These are phyloP conservation scores for Torrubiella hemipterigena DNA, from an alignment of 2,329 filamentous ascomycete species.

Conservation along the genomic window DNA sequence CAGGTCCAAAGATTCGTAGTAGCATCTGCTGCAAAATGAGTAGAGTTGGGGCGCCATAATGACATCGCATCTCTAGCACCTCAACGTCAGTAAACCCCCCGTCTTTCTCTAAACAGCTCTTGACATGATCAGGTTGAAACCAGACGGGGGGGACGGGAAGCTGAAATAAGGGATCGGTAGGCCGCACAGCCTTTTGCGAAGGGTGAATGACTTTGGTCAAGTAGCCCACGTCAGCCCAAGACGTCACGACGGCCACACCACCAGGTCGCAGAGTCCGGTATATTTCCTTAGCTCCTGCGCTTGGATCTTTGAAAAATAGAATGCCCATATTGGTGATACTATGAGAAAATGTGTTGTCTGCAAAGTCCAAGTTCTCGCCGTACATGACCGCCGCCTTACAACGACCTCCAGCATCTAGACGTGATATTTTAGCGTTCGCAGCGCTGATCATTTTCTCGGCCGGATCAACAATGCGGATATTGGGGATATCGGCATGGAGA, in stretches of 20 bases:
- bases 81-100: slow-evolving; percentile 5
- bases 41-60: slow-evolving; percentile 3
- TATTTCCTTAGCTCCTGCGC: slow-evolving; percentile 21
- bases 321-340: slow-evolving; percentile 26
- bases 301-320: slow-evolving; percentile 19
- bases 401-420: slow-evolving; percentile 4
- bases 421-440: slow-evolving; percentile 7
- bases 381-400: slow-evolving; percentile 8
- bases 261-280: slow-evolving; percentile 22
- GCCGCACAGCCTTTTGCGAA: slow-evolving; percentile 8
- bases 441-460: slow-evolving; percentile 11
- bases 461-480: slow-evolving; percentile 11
- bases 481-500: no score
- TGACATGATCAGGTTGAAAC: slow-evolving; percentile 5
- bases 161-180: slow-evolving; percentile 5
- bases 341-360: slow-evolving; percentile 21
- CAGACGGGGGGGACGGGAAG: slow-evolving; percentile 8
- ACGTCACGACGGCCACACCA: slow-evolving; percentile 23
- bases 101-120: slow-evolving; percentile 1
- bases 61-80: neutral
- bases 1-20: neutral
- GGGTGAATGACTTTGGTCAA: slow-evolving; percentile 6
- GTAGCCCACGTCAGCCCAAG: slow-evolving; percentile 11
- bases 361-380: slow-evolving; percentile 13
- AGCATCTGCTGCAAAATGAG: slow-evolving; percentile 2